phyloP scores from a whole-genome alignment of 371 early-diverging fungal genomes.

The Cokeromyces recurvatus region DNA sequence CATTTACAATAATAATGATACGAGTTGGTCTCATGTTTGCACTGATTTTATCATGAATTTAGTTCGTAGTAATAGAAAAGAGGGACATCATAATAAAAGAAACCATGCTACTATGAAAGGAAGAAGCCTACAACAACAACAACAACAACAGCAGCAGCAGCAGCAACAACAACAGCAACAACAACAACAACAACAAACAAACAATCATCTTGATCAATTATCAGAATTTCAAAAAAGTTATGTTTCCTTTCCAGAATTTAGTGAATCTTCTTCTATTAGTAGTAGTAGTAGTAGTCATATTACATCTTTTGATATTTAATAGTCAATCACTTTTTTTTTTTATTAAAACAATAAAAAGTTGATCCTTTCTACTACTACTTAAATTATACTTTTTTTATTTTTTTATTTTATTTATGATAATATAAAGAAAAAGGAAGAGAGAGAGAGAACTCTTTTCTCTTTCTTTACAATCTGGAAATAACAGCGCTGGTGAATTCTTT shows the following conservation, averaged over 20 bases:
- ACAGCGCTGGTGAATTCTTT: constrained; percentile 88
- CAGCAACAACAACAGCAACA: not conserved
- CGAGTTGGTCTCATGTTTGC: constrained; percentile 14
- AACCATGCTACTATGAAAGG: not conserved
- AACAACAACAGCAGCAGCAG: no score
- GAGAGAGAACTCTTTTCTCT: no score
- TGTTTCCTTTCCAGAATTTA: constrained; percentile 22
- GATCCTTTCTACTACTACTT: no score
- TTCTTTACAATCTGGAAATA: constrained; percentile 58
- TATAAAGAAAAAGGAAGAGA: no score
- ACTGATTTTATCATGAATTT: constrained; percentile 11
- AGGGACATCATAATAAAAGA: not conserved
- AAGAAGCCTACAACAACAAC: not conserved
- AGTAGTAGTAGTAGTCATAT: no score
- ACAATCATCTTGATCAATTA: constrained; percentile 5
- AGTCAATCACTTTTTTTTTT: no score
- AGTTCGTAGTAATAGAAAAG: not conserved
- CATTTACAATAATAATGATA: not conserved
- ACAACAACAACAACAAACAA: not conserved
- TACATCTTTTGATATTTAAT: no score
- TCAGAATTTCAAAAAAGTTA: constrained; percentile 25
- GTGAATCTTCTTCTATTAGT: no score
- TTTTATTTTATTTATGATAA: no score
- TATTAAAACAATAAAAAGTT: no score
- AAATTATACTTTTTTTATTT: no score